Percentiles rank a stretch among this genome's conserved stretches.
Conservation (phyloP, 202 grass and related monocot genomes). For the Carex sylvatica region DNA sequence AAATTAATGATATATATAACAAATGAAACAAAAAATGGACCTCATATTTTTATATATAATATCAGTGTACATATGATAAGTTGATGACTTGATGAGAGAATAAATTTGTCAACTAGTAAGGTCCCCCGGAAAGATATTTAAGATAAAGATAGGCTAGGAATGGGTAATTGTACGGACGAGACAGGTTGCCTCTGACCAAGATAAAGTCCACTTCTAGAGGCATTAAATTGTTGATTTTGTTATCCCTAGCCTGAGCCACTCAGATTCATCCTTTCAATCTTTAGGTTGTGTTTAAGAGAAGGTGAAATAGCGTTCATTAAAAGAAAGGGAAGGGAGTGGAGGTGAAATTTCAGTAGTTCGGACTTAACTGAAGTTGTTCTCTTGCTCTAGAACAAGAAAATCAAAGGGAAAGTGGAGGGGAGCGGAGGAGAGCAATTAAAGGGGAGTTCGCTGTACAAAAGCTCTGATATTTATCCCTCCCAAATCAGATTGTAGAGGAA, state of each 20-base stretch:
- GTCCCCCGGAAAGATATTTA: neutral
- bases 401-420: too few relatives aligned
- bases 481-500: too few relatives aligned
- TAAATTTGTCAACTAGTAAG: neutral
- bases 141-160: neutral
- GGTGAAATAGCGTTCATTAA: too few relatives aligned
- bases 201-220: neutral
- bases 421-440: too few relatives aligned
- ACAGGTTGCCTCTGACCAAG: conserved; percentile 13
- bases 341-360: too few relatives aligned
- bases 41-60: neutral
- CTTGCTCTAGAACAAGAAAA: too few relatives aligned
- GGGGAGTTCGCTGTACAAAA: too few relatives aligned
- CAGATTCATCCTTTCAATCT: neutral
- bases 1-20: neutral
- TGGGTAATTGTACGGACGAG: neutral
- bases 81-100: neutral
- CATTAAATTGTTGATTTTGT: neutral
- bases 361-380: too few relatives aligned
- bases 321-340: too few relatives aligned
- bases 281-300: too few relatives aligned
- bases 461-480: too few relatives aligned
- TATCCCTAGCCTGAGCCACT: neutral
- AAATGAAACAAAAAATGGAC: neutral
- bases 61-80: neutral